Conservation (phyloP, 1,284 basidiomycete genomes). For the Trichosporon sp. region DNA sequence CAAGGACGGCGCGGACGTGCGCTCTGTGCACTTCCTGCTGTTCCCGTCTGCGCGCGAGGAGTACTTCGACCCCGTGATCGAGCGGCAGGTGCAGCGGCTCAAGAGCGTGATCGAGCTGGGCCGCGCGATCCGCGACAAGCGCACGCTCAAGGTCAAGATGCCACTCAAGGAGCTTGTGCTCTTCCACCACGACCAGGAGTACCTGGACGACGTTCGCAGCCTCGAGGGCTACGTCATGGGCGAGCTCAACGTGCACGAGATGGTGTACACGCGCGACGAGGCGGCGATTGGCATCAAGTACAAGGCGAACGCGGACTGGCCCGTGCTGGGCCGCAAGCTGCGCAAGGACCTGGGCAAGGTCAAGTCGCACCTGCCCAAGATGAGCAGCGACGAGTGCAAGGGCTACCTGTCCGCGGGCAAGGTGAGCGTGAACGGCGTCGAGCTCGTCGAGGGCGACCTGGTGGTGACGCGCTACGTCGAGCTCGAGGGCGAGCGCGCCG, state of each 20-base stretch:
- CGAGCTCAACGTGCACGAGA: constrained; percentile 90
- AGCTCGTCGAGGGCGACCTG: constrained; percentile 83
- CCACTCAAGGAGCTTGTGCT: constrained; percentile 90
- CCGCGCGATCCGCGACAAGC: constrained; percentile 81
- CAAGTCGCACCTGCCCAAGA: constrained; percentile 75
- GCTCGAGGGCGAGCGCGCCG: constrained; percentile 48
- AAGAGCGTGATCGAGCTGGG: constrained; percentile 91
- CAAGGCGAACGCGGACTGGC: constrained; percentile 90
- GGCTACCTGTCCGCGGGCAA: constrained; percentile 69
- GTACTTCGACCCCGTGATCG: constrained; percentile 94
- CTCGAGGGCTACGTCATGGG: constrained; percentile 86
- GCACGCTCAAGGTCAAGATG: constrained; percentile 77
- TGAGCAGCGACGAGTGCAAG: constrained; percentile 81
- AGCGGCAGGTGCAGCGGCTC: constrained; percentile 91
- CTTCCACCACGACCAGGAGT: constrained; percentile 84
- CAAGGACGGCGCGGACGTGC: constrained; percentile 65
- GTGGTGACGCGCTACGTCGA: constrained; percentile 88
- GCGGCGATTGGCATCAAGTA: constrained; percentile 80
- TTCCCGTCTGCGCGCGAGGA: constrained; percentile 92
- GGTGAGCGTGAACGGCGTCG: constrained; percentile 83
- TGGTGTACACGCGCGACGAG: constrained; percentile 88
- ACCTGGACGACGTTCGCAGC: constrained; percentile 76
- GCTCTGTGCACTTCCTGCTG: constrained; percentile 91
- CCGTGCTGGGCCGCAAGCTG: constrained; percentile 87
- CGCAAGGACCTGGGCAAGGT: constrained; percentile 90